Evolutionary conservation across 148 eudicot species (phyloP).

Genomic region (Camellia japonica): DNA sequence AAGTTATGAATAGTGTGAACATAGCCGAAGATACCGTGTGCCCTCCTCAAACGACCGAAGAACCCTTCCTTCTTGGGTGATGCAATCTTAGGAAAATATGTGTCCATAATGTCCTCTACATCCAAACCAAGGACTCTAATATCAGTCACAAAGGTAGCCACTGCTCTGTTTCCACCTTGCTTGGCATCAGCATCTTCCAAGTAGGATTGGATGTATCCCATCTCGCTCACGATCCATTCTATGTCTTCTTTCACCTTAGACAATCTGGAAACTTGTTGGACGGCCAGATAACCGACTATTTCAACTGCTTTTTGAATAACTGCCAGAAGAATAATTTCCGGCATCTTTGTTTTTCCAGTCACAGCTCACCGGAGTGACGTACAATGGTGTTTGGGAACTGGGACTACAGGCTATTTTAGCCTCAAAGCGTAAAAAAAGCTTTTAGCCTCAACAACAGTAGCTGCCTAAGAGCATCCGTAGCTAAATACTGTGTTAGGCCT

Average conservation of each 20-base stretch:
- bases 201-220: constrained; percentile 8
- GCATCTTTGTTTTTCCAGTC: not conserved
- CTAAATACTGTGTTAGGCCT: no score
- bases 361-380: no score
- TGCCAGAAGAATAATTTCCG: not conserved
- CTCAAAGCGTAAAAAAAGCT: no score
- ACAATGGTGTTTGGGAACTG: no score
- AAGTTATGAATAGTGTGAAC: not conserved
- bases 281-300: not conserved
- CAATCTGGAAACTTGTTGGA: not conserved
- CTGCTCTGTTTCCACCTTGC: not conserved
- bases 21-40: not conserved
- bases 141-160: not conserved
- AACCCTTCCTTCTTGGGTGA: not conserved
- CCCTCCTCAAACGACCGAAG: not conserved
- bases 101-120: no score
- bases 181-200: constrained; percentile 13
- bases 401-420: no score
- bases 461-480: no score
- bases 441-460: no score
- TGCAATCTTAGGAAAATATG: no score
- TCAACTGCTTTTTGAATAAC: not conserved
- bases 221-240: not conserved
- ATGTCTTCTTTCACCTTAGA: not conserved
- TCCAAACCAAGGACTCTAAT: constrained; percentile 12